Percentiles rank a stretch among this genome's conserved stretches.
These are phyloP conservation scores for Aspergillus olivimuriae DNA, from an alignment of 495 filamentous ascomycete genomes.

Conservation along the genomic window DNA sequence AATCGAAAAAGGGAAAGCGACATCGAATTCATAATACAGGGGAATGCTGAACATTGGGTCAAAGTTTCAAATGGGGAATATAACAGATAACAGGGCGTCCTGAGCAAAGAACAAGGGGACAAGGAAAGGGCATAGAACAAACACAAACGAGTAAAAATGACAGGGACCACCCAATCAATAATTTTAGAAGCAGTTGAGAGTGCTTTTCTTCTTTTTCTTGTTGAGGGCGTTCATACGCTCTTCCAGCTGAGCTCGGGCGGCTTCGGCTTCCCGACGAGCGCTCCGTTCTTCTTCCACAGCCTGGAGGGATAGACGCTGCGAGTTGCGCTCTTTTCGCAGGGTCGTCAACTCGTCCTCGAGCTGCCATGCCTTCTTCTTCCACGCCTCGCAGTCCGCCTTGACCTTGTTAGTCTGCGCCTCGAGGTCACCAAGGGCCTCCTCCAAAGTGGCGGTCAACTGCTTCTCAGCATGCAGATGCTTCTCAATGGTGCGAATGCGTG, in stretches of 20 bases:
- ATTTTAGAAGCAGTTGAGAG: conserved; percentile 85
- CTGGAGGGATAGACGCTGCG: conserved; percentile 77
- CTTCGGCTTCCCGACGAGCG: conserved; percentile 80
- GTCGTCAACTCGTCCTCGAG: conserved; percentile 74
- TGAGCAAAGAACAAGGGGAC: conserved; percentile 2
- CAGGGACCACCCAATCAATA: conserved; percentile 5
- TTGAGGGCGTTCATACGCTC: conserved; percentile 89
- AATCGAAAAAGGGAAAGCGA: conserved; percentile 26
- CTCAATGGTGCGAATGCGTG: conserved; percentile 90
- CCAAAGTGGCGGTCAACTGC: conserved; percentile 87
- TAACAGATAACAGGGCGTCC: conserved; percentile 1
- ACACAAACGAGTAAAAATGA: conserved; percentile 14
- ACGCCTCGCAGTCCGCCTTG: conserved; percentile 80
- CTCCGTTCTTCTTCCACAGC: conserved; percentile 91
- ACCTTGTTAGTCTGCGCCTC: conserved; percentile 80
- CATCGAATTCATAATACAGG: conserved; percentile 51
- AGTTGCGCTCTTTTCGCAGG: conserved; percentile 60
- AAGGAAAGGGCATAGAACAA: conserved; percentile 3
- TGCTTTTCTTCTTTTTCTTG: conserved; percentile 91
- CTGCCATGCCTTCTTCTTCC: conserved; percentile 73
- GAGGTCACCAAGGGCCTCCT: conserved; percentile 91
- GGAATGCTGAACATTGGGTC: conserved; percentile 37
- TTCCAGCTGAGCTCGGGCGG: conserved; percentile 79
- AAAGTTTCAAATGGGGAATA: conserved; percentile 9
- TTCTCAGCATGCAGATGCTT: conserved; percentile 96